Conservation (phyloP, 1,284 basidiomycete species). For the Boletus sp. region DNA sequence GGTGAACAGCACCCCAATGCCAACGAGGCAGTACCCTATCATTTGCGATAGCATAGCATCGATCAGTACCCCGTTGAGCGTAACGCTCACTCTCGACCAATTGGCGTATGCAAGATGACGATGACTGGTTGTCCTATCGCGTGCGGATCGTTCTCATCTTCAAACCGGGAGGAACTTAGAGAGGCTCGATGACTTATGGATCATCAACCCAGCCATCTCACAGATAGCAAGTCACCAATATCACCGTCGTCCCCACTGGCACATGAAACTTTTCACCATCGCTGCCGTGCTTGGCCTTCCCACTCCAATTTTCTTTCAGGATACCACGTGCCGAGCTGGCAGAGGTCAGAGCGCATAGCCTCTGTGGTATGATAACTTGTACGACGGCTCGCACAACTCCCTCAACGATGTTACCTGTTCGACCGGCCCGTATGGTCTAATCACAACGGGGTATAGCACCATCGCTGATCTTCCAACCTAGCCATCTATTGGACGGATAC, state of each 20-base stretch:
- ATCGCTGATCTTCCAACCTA: constrained; percentile 51
- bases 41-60: not conserved
- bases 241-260: not conserved
- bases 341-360: not conserved
- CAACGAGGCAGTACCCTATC: constrained; percentile 58
- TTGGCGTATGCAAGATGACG: no score
- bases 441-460: constrained; percentile 46
- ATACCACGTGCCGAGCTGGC: not conserved
- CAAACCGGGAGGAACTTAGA: no score
- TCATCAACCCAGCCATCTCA: no score
- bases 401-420: constrained; percentile 52
- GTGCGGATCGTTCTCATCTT: no score
- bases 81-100: not conserved
- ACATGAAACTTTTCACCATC: constrained; percentile 20
- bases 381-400: constrained; percentile 42
- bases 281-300: constrained; percentile 11
- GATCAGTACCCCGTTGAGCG: no score
- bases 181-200: no score
- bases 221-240: no score
- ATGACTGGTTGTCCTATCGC: no score
- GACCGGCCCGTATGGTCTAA: constrained; percentile 44
- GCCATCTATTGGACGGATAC: constrained; percentile 52
- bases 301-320: constrained; percentile 9
- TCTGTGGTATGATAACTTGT: constrained; percentile 31
- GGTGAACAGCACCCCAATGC: constrained; percentile 50